Conservation (phyloP, 257 asterid genomes). For the Eustoma russellianum region DNA sequence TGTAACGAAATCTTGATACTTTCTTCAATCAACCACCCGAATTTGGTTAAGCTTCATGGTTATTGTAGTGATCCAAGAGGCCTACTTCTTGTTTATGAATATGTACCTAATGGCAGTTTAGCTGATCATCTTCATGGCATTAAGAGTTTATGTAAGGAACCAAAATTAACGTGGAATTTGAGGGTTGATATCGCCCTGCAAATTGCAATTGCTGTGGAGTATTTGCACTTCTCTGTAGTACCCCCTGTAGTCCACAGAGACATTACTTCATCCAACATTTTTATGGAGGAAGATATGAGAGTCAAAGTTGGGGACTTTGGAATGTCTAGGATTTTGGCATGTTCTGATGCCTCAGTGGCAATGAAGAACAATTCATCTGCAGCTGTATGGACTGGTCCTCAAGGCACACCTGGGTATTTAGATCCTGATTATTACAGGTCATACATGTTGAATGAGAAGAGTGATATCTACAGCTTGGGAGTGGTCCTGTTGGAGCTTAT, state of each 20-base stretch:
- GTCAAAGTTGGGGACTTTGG: constrained; percentile 93
- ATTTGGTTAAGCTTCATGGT: constrained; percentile 83
- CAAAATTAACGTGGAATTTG: constrained; percentile 51
- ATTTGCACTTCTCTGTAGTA: constrained; percentile 65
- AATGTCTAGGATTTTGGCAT: constrained; percentile 62
- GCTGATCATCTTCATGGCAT: constrained; percentile 82
- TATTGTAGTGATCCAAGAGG: constrained; percentile 98
- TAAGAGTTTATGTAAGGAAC: constrained; percentile 28
- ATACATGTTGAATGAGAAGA: constrained; percentile 75
- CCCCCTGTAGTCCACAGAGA: constrained; percentile 91
- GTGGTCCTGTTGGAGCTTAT: constrained; percentile 74
- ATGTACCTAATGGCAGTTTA: constrained; percentile 79
- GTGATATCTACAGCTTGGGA: constrained; percentile 88
- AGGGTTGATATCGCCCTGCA: constrained; percentile 75
- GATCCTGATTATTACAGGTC: constrained; percentile 87
- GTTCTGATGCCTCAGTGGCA: constrained; percentile 36
- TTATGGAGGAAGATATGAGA: constrained; percentile 73
- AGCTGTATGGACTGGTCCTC: constrained; percentile 97
- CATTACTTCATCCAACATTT: constrained; percentile 75
- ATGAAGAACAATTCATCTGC: constrained; percentile 36
- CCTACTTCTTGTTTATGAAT: constrained; percentile 67
- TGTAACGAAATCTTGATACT: constrained; percentile 85
- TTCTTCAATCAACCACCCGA: constrained; percentile 72
- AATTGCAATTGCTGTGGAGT: constrained; percentile 72
- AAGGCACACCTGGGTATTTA: constrained; percentile 89